Conservation (phyloP, 1,284 basidiomycete genomes). For the Xerocomus nothofagi region DNA sequence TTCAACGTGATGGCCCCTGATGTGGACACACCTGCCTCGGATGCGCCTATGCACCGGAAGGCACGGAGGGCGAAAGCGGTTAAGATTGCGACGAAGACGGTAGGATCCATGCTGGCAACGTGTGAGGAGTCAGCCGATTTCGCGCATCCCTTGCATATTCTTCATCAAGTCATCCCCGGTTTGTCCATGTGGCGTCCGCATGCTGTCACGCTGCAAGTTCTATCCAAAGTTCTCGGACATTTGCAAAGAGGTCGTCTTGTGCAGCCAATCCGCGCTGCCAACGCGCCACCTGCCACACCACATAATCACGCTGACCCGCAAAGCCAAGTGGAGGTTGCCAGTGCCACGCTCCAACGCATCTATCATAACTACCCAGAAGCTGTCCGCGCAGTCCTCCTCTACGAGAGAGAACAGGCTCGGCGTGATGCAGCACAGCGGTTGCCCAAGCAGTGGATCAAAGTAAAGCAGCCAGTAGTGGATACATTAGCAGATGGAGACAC, state of each 20-base stretch:
- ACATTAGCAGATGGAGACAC: constrained; percentile 31
- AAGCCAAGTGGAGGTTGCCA: constrained; percentile 36
- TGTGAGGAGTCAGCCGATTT: constrained; percentile 39
- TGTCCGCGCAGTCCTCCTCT: constrained; percentile 41
- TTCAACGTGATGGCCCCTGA: constrained; percentile 34
- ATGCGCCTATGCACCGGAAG: constrained; percentile 34
- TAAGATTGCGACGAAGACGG: constrained; percentile 20
- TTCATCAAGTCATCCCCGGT: constrained; percentile 61
- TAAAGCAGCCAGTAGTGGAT: constrained; percentile 23
- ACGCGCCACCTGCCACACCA: constrained; percentile 16
- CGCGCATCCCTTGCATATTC: constrained; percentile 56
- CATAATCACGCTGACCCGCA: constrained; percentile 20
- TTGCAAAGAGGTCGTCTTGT: constrained; percentile 53
- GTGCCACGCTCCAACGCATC: constrained; percentile 44
- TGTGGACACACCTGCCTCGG: constrained; percentile 27
- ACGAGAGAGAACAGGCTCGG: constrained; percentile 37
- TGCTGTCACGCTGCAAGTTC: constrained; percentile 44
- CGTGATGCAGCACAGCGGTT: constrained; percentile 22
- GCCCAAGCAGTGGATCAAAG: constrained; percentile 22
- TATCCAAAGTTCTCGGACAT: constrained; percentile 46
- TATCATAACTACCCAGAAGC: constrained; percentile 51
- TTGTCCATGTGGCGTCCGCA: constrained; percentile 72
- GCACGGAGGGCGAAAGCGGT: constrained; percentile 28
- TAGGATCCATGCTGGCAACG: constrained; percentile 17
- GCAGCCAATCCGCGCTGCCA: constrained; percentile 39